Evolutionary conservation across 73 alveolate genomes (phyloP).

Genomic region (Diophrys appendiculata): DNA sequence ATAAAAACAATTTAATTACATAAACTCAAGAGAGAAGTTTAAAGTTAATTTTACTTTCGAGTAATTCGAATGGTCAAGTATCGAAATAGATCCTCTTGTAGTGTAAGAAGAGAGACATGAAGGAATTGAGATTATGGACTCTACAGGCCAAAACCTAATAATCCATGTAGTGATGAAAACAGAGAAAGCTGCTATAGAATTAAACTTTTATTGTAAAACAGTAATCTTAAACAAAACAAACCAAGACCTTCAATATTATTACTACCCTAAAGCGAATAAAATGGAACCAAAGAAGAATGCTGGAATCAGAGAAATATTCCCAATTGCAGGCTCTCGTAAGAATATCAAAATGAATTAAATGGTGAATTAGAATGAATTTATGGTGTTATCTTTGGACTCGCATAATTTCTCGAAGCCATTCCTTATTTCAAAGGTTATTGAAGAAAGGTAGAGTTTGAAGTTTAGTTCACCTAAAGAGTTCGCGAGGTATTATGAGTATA

Average conservation of each 20-base stretch:
- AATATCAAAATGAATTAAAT: not conserved
- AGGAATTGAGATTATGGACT: constrained; percentile 5
- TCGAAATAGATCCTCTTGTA: not conserved
- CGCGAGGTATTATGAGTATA: constrained; percentile 11
- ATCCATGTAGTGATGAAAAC: constrained; percentile 7
- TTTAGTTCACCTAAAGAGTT: constrained; percentile 28
- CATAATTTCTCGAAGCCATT: not conserved
- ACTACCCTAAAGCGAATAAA: not conserved
- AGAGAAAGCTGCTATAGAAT: constrained; percentile 32
- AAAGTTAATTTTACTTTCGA: constrained; percentile 13
- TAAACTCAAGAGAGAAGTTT: constrained; percentile 24
- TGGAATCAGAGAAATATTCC: too few species aligned
- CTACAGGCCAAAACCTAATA: constrained; percentile 13
- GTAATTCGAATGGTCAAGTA: not conserved
- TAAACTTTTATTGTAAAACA: constrained; percentile 28
- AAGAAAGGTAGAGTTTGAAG: not conserved
- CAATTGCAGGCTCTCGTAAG: too few species aligned
- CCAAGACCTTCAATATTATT: not conserved
- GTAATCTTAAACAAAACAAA: constrained; percentile 26
- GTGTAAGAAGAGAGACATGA: not conserved
- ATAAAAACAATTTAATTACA: constrained; percentile 20
- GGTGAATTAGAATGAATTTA: not conserved
- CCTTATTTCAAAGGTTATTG: not conserved
- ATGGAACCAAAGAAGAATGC: not conserved
- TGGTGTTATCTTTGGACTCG: not conserved